Evolutionary conservation across 2,329 filamentous ascomycete genomes (phyloP), one percentile per base, ranked within the genome.

Genomic region (Epichloe hybrida): DNA sequence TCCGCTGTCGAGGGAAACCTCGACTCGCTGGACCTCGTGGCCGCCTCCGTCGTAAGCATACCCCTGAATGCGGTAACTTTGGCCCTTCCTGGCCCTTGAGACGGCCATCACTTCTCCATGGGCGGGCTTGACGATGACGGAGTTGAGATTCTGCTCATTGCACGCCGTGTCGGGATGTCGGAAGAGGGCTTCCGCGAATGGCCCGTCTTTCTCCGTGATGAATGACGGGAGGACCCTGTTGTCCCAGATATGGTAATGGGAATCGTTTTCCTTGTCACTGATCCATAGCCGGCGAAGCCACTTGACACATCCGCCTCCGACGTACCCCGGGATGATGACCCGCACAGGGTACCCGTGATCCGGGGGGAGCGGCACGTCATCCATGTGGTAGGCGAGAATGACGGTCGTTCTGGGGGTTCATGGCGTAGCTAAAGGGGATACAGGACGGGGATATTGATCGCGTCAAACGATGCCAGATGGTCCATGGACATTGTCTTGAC

Each of bases 201-300:
- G 68, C 4, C 72, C 70, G 48, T 75, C 70, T 46, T 69, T 71
- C 43, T 74, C 71, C 0, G 65, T 72, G 13, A 77, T 64, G 52
- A 75, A 76, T 11, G 61, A 61, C 4, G 72, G 74, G 20, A 88
- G 56, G 5, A 74, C 67, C 9, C 72, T 61, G 52, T 76, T 76
- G 51, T 76, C 46, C 34, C 36, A 48, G 36, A 48, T 48, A 55
- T 76, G 73, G 54, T 74, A 74, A 53, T 72, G 68, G 3, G 64
- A 66, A n/a, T 67, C 57, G 38, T 67, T 71, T 52, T 75, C 71
- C 38, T 69, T 64, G 27, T 69, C 65, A 8, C 63, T 66, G 36
- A 73, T 60, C 50, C 65, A 64, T 27, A 74, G 66, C 38, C 63
- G 63, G 37, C 63, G 61, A 4, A 75, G 56, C 72, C 72, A 75